phyloP scores from a whole-genome alignment of 2,329 filamentous ascomycete species.

The Aurifilum marmelostoma region DNA sequence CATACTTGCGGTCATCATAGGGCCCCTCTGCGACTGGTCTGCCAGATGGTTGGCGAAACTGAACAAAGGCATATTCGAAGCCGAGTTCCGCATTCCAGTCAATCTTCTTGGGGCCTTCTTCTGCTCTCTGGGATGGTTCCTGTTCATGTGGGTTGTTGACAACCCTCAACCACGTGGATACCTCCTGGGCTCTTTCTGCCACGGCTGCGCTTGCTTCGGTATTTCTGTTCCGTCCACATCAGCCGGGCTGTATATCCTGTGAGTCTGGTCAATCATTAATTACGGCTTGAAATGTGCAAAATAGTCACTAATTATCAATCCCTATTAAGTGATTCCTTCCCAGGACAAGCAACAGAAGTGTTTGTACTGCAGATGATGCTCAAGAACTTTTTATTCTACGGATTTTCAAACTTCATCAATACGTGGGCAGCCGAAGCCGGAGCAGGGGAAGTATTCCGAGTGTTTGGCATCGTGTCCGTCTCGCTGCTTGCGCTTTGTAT shows the following conservation, averaged over 20 bases:
- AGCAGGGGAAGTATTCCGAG: conserved; percentile 35
- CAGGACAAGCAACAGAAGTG: conserved; percentile 36
- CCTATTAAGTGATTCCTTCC: conserved; percentile 40
- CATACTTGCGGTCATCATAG: conserved; percentile 41
- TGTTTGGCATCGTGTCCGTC: conserved; percentile 37
- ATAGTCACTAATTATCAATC: too few species aligned
- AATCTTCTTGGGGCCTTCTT: conserved; percentile 30
- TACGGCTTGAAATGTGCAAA: not conserved
- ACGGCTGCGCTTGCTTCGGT: conserved; percentile 30
- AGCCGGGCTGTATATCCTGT: conserved; percentile 39
- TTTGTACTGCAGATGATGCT: conserved; percentile 42
- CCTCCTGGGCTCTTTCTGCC: conserved; percentile 29
- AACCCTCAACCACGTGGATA: conserved; percentile 29
- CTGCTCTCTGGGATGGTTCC: conserved; percentile 31
- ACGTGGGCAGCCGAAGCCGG: conserved; percentile 35
- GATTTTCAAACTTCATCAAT: conserved; percentile 40
- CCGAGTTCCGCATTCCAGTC: conserved; percentile 33
- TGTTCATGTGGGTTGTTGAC: conserved; percentile 32
- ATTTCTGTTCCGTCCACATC: conserved; percentile 32
- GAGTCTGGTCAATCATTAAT: conserved; percentile 27
- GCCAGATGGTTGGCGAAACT: conserved; percentile 25
- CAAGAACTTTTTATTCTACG: conserved; percentile 41
- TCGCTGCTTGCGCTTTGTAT: conserved; percentile 38
- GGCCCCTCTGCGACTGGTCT: conserved; percentile 33
- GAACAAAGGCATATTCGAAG: conserved; percentile 31